Base-by-base conservation (phyloP, 306 rosid genomes). In the Quercus glauca region DNA sequence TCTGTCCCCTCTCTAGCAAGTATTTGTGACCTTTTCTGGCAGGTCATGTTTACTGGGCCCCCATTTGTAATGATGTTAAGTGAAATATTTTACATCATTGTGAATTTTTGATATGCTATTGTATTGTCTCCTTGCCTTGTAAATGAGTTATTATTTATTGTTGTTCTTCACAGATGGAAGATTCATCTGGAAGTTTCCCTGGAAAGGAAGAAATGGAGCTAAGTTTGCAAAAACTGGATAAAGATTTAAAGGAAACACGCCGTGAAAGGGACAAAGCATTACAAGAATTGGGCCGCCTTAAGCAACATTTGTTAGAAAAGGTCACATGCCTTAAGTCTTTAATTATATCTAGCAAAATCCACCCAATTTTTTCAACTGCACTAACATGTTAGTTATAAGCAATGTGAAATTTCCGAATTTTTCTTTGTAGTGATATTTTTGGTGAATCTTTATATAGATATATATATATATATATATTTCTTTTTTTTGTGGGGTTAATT, bases 271-370 rank as follows among this genome's bases (percentile, higher is more conserved):
- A 96, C 83, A 96, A 87, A 83, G 93, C 92, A 60, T 55, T 87
- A 78, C 99, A 89, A 67, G 81, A 89, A 75, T 83, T 96, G 90
- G 65, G 92, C 55, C 98, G 98, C 57, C 99, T 96, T 83, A 96
- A 96, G 85, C 99, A 96, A 75, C 99, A 96, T 88, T 89, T 96
- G 79, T 80, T 96, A 79, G 96, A 96, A 80, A 96, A 96, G 99
- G 99, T 95, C 81, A 45, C 78, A 31, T 57, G 19, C 78, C 70
- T 74, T 63, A 55, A 56, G 71, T 77, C 17, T 75, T 75, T 15
- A 21, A 25, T 15, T 18, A 15, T 64, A n/a, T 64, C 13, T 29
- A 18, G 25, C 13, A 19, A 25, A 35, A 67, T 5, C 15, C 4
- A 10, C 52, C 9, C 51, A 18, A 18, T 3, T 67, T 19, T 67